Evolutionary conservation across 768 basidiomycete species (phyloP), one percentile per base, ranked within the genome.

Genomic region (Termitomyces sp.): DNA sequence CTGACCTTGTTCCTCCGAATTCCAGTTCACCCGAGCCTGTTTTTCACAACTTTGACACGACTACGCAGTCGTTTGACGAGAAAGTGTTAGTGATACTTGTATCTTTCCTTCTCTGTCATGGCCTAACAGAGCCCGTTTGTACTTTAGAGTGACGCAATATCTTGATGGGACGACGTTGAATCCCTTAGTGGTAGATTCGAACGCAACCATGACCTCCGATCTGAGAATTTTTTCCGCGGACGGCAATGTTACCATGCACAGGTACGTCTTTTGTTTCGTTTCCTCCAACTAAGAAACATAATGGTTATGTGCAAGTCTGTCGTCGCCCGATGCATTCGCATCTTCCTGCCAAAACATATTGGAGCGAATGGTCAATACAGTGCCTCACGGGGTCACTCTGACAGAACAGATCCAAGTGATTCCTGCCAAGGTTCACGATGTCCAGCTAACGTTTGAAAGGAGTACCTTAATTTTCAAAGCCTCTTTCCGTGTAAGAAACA

Each of bases 331-430:
- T 19, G 61, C 68, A 15, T 80, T 77, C 62, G 59, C 66, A 45
- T 68, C 65, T 21, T 68, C 73, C 37, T 82, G 80, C 64, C 64
- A 70, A 45, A 63, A 56, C 40, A 63, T 80, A 1, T 60, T 82
- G 43, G 66, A 67, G 49, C 72, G 75, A 42, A 80, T 82, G 80
- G 57, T 82, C 37, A 71, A 82, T 60, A 73, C 72, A 19, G 78
- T 82, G n/a, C 76, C 79, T 1, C 67, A 64, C 17, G 69, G 66
- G 47, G 77, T 82, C 17, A 69, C 66, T 1, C 63, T 82, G n/a
- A 78, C 77, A 30, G 73, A 77, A 12, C 71, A 76, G 56, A 74
- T 80, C 46, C 68, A 70, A 17, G 68, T 78, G 9, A 62, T 79
- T 12, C 74, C 72, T 37, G 70, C 67, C 53, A 78, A 80, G 60